phyloP scores from a whole-genome alignment of 345 rosid species.

The Salix dunnii region DNA sequence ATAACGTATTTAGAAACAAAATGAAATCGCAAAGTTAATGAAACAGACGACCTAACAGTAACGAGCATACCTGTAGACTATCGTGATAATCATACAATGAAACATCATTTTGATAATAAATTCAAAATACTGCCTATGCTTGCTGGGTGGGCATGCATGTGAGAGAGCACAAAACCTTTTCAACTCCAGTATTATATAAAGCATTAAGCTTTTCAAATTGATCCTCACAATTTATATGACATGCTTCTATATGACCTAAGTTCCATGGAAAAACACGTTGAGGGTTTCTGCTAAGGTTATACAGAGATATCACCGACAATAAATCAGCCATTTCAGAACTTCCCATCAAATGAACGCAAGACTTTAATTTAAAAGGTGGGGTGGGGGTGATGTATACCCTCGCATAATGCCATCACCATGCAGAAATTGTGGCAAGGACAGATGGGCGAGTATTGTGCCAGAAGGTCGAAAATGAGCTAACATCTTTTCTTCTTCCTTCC shows the following conservation, averaged over 20 bases:
- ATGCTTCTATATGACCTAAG: not conserved
- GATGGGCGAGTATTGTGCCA: constrained; percentile 57
- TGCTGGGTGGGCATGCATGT: not conserved
- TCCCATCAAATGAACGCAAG: not conserved
- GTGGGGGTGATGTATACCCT: constrained; percentile 43
- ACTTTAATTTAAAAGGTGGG: not conserved
- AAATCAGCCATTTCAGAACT: not conserved
- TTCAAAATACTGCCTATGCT: not conserved
- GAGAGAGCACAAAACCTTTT: not conserved
- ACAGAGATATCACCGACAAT: not conserved
- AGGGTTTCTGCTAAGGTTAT: not conserved
- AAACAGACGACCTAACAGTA: not conserved
- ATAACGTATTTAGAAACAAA: not conserved
- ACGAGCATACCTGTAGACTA: not conserved
- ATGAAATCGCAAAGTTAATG: not conserved
- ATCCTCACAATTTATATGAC: not conserved
- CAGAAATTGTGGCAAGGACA: constrained; percentile 68
- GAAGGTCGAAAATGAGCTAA: constrained; percentile 61
- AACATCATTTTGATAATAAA: not conserved
- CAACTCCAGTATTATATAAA: not conserved
- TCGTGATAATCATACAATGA: not conserved
- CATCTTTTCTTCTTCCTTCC: constrained; percentile 62
- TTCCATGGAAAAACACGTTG: not conserved
- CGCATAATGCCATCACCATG: constrained; percentile 84
- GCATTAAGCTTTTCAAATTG: not conserved